Base-by-base conservation (phyloP, 805 yeast species). In the Ogataea glucozyma region DNA sequence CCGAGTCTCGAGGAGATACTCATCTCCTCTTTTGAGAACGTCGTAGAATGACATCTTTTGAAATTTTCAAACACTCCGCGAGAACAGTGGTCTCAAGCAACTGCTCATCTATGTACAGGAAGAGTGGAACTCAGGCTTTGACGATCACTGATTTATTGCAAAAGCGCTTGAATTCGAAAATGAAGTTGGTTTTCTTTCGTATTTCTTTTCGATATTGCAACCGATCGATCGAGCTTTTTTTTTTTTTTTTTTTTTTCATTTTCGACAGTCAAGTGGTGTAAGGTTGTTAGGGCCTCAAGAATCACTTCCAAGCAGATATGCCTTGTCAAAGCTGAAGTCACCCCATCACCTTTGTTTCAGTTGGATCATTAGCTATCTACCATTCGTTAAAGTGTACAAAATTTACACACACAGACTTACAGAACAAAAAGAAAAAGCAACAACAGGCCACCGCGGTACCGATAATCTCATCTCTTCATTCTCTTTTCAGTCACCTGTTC, bases 401-500 rank as follows among this genome's bases (percentile, higher is more conserved):
- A 30, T 12, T 30, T 21, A 30, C 6, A 30, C 16, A 30, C 20
- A 16, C 32, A 27, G 31, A 13, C 10, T 8, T 7, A 21, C n/a
- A 23, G 17, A n/a, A 11, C 12, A 29, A 5, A 18, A 14, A 12
- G 17, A 24, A 14, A 33, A 22, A 18, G 16, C 27, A 17, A 17
- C 31, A 10, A 20, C 19, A 13, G 19, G 31, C 27, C 29, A 11
- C 29, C 20, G 35, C 27, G 18, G 34, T 5, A 18, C 36, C 13
- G 23, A 17, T 6, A 17, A 17, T 32, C 24, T 39, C 14, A 26
- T 50, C 62, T 70, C 66, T 82, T 83, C 70, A 83, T 82, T 68
- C 82, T 85, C 66, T 84, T 84, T 49, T 87, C 95, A 53, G 85
- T 93, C 14, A 85, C 75, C 54, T 81, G 85, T 65, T 89, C 97